Base-by-base conservation (phyloP, 257 asterid species). In the Salvia hispanica region DNA sequence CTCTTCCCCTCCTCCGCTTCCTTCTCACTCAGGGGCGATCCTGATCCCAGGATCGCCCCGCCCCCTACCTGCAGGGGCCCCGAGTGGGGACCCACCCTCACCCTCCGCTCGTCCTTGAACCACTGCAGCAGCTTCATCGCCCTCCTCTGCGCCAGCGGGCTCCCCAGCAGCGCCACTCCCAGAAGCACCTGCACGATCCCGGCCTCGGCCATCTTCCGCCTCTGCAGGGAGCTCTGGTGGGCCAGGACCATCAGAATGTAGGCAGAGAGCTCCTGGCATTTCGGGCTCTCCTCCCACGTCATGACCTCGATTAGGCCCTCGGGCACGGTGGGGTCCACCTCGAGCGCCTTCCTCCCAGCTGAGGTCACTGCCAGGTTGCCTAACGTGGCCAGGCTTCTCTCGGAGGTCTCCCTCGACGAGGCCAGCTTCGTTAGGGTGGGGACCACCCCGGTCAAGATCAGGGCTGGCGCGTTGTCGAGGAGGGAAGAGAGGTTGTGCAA, bases 221-320 rank as follows among this genome's bases (percentile, higher is more conserved):
- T 90, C 60, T 86, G 97, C 7, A 63, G 42, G 1, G 87, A 81
- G 76, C 99, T 93, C 54, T 88, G 88, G 64, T 93, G 97, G 0
- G 95, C 96, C 67, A 93, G 71, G 54, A 88, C 80, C 99, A 90
- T 90, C 86, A 93, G 55, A 6, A 93, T 66, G 70, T 93, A 93
- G 9, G 88, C 87, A 0, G 91, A 77, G 6, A 84, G 50, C 61
- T 93, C 98, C 52, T 88, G 96, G 74, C 95, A 83, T 78, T 85
- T 88, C 0, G 92, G 88, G 4, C 53, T 70, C 40, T 88, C 94
- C 31, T 93, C 99, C 90, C 92, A 85, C 3, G 90, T 74, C 87
- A 88, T 60, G 74, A 85, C 81, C 82, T 93, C 96, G 10, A 93
- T 84, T 2, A 93, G 72, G 31, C 83, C 78, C 33, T 86, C 92